Base-by-base conservation (phyloP, 306 rosid species). In the Gastrolobium villosum region DNA sequence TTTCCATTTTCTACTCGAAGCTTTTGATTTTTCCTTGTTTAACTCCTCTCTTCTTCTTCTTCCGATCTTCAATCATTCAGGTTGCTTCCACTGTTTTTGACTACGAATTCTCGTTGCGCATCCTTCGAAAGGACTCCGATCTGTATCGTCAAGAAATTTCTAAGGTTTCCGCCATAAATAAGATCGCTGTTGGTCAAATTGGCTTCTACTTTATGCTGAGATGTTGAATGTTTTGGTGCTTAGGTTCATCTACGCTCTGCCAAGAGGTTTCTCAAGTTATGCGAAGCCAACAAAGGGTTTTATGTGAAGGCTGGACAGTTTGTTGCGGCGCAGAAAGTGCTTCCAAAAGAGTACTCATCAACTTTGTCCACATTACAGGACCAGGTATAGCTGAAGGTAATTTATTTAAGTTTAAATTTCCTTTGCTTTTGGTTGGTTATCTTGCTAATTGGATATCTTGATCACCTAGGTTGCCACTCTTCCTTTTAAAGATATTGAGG, bases 261-360 rank as follows among this genome's bases (percentile, higher is more conserved):
- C 11, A 70, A 76, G 72, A 92, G 96, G 84, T 65, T 89, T 67
- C 79, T 74, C 80, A 87, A 83, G 80, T 60, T 94, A 81, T 94
- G 98, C 53, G 97, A 94, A 73, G 87, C 76, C 65, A 94, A 94
- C 66, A 92, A 87, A 87, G 97, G 98, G 10, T 92, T 94, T 77
- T 94, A 94, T 72, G 97, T 90, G 70, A 94, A 94, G 80, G 98
- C 97, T 64, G 98, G 97, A 68, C 97, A 94, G 82, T 92, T 85
- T 86, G 94, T 84, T 74, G 87, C 93, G 68, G 72, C 97, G 40
- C 52, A 92, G 85, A 86, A 84, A 30, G 89, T 84, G 87, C 83
- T 86, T 78, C 96, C 98, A 2, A 87, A 61, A 65, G 98, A 94
- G 66, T 94, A 94, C 82, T 82, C 97, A 40, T 84, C 91, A 34